Conservation (phyloP, 805 yeast genomes). For the Zygoascus ofunaensis region DNA sequence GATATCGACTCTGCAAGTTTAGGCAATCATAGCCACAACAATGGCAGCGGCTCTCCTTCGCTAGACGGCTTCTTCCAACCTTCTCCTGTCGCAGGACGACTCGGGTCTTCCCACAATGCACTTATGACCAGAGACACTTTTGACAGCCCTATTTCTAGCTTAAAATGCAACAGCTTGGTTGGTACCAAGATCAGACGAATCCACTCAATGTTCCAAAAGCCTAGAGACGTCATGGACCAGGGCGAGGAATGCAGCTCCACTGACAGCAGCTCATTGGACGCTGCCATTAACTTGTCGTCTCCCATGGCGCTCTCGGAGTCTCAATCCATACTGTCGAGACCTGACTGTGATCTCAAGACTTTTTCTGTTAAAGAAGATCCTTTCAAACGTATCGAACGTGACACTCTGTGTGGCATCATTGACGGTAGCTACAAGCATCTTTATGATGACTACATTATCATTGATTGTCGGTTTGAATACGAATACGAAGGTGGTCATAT, state of each 20-base stretch:
- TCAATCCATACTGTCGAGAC: conserved; percentile 15
- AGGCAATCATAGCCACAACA: no score
- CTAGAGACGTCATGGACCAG: conserved; percentile 35
- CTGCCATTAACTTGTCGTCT: conserved; percentile 7
- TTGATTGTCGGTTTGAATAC: conserved; percentile 90
- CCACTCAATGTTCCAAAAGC: conserved; percentile 60
- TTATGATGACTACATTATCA: conserved; percentile 49
- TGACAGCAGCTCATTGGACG: background rate
- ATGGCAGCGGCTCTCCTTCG: background rate
- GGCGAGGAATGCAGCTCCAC: background rate
- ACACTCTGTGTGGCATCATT: conserved; percentile 47
- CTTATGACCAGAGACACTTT: conserved; percentile 5
- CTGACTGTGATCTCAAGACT: conserved; percentile 31
- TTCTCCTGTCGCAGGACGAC: conserved; percentile 4
- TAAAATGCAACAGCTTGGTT: background rate
- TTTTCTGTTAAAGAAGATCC: conserved; percentile 45
- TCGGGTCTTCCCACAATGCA: background rate
- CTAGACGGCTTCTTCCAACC: conserved; percentile 5
- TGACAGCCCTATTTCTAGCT: conserved; percentile 2
- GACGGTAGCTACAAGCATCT: conserved; percentile 43
- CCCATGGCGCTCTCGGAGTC: conserved; percentile 14
- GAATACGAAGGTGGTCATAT: conserved; percentile 94
- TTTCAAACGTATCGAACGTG: conserved; percentile 59
- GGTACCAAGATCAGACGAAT: conserved; percentile 44
- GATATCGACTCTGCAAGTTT: conserved; percentile 6